phyloP scores from a whole-genome alignment of 2,329 filamentous ascomycete genomes.

The Thelonectria rubi region DNA sequence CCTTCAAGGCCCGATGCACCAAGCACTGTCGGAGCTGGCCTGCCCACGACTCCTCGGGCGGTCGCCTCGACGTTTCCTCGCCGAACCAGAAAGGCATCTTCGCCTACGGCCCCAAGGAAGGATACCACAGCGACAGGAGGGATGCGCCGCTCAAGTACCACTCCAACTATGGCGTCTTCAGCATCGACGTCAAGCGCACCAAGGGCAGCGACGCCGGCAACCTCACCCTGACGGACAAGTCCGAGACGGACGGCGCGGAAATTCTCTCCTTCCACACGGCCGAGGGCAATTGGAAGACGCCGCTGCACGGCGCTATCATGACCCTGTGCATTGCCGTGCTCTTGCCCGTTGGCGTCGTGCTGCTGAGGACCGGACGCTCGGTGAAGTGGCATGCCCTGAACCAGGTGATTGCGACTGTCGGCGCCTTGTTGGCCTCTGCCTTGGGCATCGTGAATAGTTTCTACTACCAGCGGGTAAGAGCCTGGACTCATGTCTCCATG shows the following conservation, averaged over 20 bases:
- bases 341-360: slow-evolving; percentile 64
- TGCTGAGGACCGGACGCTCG: slow-evolving; percentile 61
- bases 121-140: slow-evolving; percentile 53
- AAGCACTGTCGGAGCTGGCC: slow-evolving; percentile 62
- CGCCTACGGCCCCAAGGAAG: slow-evolving; percentile 61
- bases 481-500: no score
- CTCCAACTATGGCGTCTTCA: slow-evolving; percentile 62
- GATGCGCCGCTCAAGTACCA: slow-evolving; percentile 62
- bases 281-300: slow-evolving; percentile 50
- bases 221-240: slow-evolving; percentile 50
- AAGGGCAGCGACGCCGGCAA: slow-evolving; percentile 53
- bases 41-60: slow-evolving; percentile 43
- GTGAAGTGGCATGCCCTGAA: slow-evolving; percentile 64
- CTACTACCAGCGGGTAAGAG: slow-evolving; percentile 64
- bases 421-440: slow-evolving; percentile 59
- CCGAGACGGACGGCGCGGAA: slow-evolving; percentile 48
- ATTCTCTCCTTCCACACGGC: slow-evolving; percentile 45
- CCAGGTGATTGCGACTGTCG: slow-evolving; percentile 59
- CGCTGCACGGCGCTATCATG: slow-evolving; percentile 63
- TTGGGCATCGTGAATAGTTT: slow-evolving; percentile 63
- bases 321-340: slow-evolving; percentile 62
- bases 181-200: slow-evolving; percentile 63
- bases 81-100: slow-evolving; percentile 62
- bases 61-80: slow-evolving; percentile 60
- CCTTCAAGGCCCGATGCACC: slow-evolving; percentile 61